A percentile compares a stretch with the other conserved stretches of the same genome.
phyloP scores from a whole-genome alignment of 768 basidiomycete species.

The Xerocomellus dryophilus region DNA sequence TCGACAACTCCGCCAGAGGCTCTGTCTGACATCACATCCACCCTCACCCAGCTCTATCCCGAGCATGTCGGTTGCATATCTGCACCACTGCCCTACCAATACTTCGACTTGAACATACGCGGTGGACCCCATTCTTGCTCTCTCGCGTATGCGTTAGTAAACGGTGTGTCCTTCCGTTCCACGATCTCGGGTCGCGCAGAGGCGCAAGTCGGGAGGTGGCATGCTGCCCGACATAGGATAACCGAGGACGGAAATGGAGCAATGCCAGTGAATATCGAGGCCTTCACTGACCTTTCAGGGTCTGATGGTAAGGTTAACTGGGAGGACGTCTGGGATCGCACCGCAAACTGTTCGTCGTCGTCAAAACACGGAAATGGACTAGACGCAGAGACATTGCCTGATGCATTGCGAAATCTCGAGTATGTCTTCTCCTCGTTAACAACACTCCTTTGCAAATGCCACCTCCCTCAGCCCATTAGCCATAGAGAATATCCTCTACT shows the following conservation, averaged over 20 bases:
- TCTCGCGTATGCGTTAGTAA: slow-evolving; percentile 48
- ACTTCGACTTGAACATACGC: neutral
- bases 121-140: slow-evolving; percentile 48
- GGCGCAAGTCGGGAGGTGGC: slow-evolving; percentile 71
- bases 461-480: slow-evolving; percentile 14
- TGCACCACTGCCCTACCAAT: slow-evolving; percentile 40
- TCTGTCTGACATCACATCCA: slow-evolving; percentile 39
- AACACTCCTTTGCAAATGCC: neutral
- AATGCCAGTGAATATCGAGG: neutral
- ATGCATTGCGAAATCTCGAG: slow-evolving; percentile 36
- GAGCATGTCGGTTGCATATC: slow-evolving; percentile 62
- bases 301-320: slow-evolving; percentile 37
- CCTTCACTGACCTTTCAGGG: slow-evolving; percentile 1
- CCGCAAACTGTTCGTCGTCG: slow-evolving; percentile 6
- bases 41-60: slow-evolving; percentile 39
- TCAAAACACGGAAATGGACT: neutral
- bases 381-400: slow-evolving; percentile 32
- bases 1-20: slow-evolving; percentile 17
- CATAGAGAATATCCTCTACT: slow-evolving; percentile 42
- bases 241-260: neutral
- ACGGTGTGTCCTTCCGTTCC: slow-evolving; percentile 56
- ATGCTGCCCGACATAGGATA: slow-evolving; percentile 44
- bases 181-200: slow-evolving; percentile 55
- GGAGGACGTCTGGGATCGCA: slow-evolving; percentile 50
- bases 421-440: slow-evolving; percentile 9